phyloP scores from a whole-genome alignment of 2,329 filamentous ascomycete genomes.

The Ceratocystis cubensis region DNA sequence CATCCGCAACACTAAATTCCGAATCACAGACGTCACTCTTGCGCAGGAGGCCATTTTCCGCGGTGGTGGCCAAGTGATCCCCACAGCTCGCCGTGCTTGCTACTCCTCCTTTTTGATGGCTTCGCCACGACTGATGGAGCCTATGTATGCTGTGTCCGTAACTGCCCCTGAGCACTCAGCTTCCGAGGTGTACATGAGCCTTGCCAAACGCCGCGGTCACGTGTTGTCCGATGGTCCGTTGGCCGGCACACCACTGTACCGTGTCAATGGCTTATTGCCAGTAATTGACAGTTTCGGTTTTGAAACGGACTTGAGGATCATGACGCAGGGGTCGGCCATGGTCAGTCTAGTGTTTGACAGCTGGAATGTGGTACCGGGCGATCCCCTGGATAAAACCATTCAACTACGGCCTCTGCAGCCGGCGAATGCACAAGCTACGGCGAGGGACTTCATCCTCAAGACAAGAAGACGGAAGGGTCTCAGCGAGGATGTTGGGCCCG shows the following conservation, averaged over 20 bases:
- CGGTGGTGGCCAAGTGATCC: constrained; percentile 93
- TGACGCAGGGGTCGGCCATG: constrained; percentile 85
- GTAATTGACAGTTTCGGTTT: constrained; percentile 98
- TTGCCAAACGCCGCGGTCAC: constrained; percentile 78
- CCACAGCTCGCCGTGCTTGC: constrained; percentile 79
- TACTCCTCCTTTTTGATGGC: constrained; percentile 97
- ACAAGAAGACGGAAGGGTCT: constrained; percentile 85
- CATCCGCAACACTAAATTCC: constrained; percentile 96
- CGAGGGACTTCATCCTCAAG: constrained; percentile 92
- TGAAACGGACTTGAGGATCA: constrained; percentile 91
- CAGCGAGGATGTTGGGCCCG: constrained; percentile 88
- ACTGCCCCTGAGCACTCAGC: constrained; percentile 84
- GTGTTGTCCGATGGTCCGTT: constrained; percentile 90
- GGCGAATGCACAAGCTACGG: constrained; percentile 75
- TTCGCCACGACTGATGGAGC: constrained; percentile 91
- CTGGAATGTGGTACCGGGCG: constrained; percentile 91
- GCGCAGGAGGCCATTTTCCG: constrained; percentile 87
- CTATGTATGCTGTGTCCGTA: constrained; percentile 84
- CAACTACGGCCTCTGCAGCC: constrained; percentile 75
- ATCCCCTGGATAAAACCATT: constrained; percentile 81
- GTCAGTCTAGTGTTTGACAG: constrained; percentile 88
- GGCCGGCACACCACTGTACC: constrained; percentile 85
- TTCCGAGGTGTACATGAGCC: constrained; percentile 78
- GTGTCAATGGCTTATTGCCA: constrained; percentile 78
- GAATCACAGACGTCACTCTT: constrained; percentile 78